Conservation (phyloP, 1,139 yeast species). For the Trichomonascaceae sp. region DNA sequence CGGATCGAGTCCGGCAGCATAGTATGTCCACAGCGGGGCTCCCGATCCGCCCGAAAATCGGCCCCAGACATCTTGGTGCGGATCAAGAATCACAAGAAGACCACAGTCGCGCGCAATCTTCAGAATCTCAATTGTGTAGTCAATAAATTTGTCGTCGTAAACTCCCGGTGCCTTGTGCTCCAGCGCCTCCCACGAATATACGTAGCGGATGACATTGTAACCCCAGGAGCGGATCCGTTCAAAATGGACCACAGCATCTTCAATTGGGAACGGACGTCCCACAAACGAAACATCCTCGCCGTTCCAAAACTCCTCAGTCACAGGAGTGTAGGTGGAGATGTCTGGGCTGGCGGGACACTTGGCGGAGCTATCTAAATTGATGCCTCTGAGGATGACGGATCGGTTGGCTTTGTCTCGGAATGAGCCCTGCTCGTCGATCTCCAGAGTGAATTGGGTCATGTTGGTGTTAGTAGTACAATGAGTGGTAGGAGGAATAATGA, state of each 20-base stretch:
- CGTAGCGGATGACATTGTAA: slow-evolving; percentile 60
- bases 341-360: slow-evolving; percentile 53
- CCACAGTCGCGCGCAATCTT: slow-evolving; percentile 49
- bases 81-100: slow-evolving; percentile 68
- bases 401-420: slow-evolving; percentile 47
- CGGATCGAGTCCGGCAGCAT: slow-evolving; percentile 88
- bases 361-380: slow-evolving; percentile 58
- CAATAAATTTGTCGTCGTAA: slow-evolving; percentile 67
- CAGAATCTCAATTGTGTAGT: slow-evolving; percentile 53
- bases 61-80: slow-evolving; percentile 95
- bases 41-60: slow-evolving; percentile 89
- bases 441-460: slow-evolving; percentile 22
- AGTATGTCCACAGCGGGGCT: slow-evolving; percentile 91
- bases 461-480: too few species aligned
- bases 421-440: slow-evolving; percentile 35
- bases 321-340: slow-evolving; percentile 39
- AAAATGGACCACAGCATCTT: slow-evolving; percentile 59
- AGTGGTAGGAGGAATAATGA: too few species aligned
- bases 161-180: slow-evolving; percentile 82
- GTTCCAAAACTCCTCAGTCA: slow-evolving; percentile 39
- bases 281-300: slow-evolving; percentile 70
- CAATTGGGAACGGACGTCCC: slow-evolving; percentile 66
- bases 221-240: slow-evolving; percentile 68
- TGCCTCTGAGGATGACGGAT: slow-evolving; percentile 53
- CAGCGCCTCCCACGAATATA: slow-evolving; percentile 85